Conservation (phyloP, 352 stramenopile genomes). For the Phytophthora capsici region DNA sequence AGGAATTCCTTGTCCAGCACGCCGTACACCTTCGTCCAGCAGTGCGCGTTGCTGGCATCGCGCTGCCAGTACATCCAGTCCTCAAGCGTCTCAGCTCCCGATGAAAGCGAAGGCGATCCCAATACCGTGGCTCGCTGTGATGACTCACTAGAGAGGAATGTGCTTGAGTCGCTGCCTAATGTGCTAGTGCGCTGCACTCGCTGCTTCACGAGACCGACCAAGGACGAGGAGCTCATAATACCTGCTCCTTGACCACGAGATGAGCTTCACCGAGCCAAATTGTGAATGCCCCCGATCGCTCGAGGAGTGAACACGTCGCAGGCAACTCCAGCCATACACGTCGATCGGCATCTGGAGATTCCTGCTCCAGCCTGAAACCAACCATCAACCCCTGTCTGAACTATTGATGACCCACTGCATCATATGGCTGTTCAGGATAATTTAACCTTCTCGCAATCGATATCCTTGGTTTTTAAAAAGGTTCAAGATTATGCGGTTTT, state of each 20-base stretch:
- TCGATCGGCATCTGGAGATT: slow-evolving; percentile 19
- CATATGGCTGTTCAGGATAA: slow-evolving; percentile 22
- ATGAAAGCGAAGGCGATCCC: slow-evolving; percentile 37
- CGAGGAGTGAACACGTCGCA: background rate
- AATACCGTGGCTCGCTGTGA: slow-evolving; percentile 60
- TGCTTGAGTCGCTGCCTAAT: slow-evolving; percentile 40
- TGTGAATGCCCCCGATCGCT: slow-evolving; percentile 11
- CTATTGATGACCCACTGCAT: slow-evolving; percentile 13
- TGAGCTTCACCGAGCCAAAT: slow-evolving; percentile 23
- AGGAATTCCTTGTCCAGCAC: slow-evolving; percentile 85
- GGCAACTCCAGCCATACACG: slow-evolving; percentile 14
- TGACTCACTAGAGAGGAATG: slow-evolving; percentile 42
- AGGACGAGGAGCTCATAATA: slow-evolving; percentile 19
- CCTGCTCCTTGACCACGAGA: slow-evolving; percentile 1
- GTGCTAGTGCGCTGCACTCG: slow-evolving; percentile 37
- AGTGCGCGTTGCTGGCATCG: slow-evolving; percentile 63
- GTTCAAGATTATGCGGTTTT: background rate
- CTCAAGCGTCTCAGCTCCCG: slow-evolving; percentile 49
- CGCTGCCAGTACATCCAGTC: slow-evolving; percentile 90
- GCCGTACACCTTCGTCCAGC: slow-evolving; percentile 85
- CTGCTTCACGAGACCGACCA: slow-evolving; percentile 26
- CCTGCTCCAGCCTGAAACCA: background rate
- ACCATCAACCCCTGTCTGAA: slow-evolving; percentile 19
- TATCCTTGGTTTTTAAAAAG: slow-evolving; percentile 2
- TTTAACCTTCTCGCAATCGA: background rate